phyloP scores from a whole-genome alignment of 2,329 filamentous ascomycete species.

The Colletotrichum gloeosporioides region DNA sequence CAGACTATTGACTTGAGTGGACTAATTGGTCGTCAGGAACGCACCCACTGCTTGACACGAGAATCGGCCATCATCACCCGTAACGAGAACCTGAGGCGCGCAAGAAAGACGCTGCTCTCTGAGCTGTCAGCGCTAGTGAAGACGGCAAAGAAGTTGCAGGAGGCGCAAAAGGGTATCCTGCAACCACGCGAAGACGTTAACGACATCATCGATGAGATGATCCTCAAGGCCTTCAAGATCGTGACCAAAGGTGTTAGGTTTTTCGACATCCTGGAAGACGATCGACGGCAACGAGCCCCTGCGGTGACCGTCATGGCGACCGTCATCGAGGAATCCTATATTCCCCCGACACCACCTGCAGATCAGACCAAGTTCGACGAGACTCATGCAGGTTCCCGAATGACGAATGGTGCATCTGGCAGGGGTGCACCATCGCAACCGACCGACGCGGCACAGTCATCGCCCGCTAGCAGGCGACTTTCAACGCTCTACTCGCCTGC shows the following conservation, averaged over 20 bases:
- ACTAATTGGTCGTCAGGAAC: conserved; percentile 65
- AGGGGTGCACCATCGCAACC: conserved; percentile 39
- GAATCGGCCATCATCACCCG: conserved; percentile 78
- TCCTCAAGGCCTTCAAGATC: conserved; percentile 91
- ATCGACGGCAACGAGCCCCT: conserved; percentile 54
- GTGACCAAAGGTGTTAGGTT: conserved; percentile 92
- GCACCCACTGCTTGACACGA: conserved; percentile 83
- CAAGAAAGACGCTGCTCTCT: conserved; percentile 85
- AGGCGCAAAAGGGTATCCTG: conserved; percentile 61
- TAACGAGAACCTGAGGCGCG: conserved; percentile 77
- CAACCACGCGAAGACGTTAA: conserved; percentile 65
- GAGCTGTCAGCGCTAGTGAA: conserved; percentile 91
- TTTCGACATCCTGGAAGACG: conserved; percentile 81
- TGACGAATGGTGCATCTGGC: conserved; percentile 34
- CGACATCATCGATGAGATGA: conserved; percentile 88
- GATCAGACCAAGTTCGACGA: conserved; percentile 58
- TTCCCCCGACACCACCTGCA: conserved; percentile 68
- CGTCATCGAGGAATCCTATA: conserved; percentile 61
- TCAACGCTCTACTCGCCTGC: conserved; percentile 47
- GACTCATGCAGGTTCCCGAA: conserved; percentile 46
- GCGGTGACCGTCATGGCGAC: conserved; percentile 66
- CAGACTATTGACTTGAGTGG: no score
- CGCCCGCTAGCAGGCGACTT: conserved; percentile 48
- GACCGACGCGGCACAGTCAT: conserved; percentile 40
- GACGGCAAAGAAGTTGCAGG: conserved; percentile 84